Conservation (phyloP, 1,139 yeast species). For the Hanseniaspora uvarum region DNA sequence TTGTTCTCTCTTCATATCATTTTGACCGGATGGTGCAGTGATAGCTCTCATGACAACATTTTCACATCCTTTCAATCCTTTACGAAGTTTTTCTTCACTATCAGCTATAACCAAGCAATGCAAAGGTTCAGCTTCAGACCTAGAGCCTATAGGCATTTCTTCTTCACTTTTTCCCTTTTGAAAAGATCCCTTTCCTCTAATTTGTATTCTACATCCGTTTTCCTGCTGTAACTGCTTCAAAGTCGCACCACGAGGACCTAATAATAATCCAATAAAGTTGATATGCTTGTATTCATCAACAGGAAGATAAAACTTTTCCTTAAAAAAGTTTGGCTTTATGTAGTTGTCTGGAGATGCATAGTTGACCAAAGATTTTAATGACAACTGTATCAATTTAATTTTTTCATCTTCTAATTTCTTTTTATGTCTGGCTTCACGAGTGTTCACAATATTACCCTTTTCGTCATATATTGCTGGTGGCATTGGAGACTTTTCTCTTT, state of each 20-base stretch:
- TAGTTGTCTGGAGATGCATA: conserved; percentile 76
- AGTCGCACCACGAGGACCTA: conserved; percentile 96
- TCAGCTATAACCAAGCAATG: conserved; percentile 87
- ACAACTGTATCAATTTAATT: conserved; percentile 62
- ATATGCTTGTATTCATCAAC: conserved; percentile 81
- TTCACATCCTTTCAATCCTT: conserved; percentile 66
- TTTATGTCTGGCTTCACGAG: conserved; percentile 59
- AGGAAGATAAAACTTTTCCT: conserved; percentile 78
- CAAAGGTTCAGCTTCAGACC: conserved; percentile 62
- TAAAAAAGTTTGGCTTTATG: conserved; percentile 57
- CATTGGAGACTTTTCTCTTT: conserved; percentile 54
- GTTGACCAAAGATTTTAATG: conserved; percentile 62
- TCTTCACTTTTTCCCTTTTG: conserved; percentile 69
- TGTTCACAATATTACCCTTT: conserved; percentile 72
- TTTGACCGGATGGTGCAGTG: conserved; percentile 83
- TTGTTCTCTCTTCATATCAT: conserved; percentile 83
- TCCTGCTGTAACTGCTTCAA: conserved; percentile 67
- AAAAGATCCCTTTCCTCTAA: conserved; percentile 89
- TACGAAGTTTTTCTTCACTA: conserved; percentile 61
- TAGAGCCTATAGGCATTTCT: conserved; percentile 39
- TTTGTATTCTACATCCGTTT: conserved; percentile 77
- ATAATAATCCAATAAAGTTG: conserved; percentile 78
- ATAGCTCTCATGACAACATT: conserved; percentile 74
- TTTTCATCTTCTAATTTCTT: conserved; percentile 67
- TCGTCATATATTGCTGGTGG: conserved; percentile 89